Evolutionary conservation across 257 asterid genomes (phyloP).

Genomic region (Nyctanthes arbortristis): DNA sequence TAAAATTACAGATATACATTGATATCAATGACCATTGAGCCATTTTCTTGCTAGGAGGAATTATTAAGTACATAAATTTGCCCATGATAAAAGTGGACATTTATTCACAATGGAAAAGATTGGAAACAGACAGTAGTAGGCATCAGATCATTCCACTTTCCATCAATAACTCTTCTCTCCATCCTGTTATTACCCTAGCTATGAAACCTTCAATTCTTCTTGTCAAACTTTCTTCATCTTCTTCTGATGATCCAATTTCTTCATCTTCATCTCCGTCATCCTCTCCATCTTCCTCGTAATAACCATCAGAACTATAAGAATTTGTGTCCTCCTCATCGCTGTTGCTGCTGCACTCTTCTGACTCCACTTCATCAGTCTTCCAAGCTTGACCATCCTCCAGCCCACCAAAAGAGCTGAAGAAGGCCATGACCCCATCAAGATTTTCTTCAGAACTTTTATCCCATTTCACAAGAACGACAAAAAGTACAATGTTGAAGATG

Average conservation of each 20-base stretch:
- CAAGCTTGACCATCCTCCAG: neutral
- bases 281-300: neutral
- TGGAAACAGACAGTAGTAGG: neutral
- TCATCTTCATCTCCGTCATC: neutral
- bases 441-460: neutral
- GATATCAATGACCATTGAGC: neutral
- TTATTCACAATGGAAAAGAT: too few relatives aligned
- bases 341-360: neutral
- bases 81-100: too few relatives aligned
- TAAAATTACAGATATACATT: neutral
- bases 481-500: neutral
- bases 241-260: neutral
- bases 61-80: neutral
- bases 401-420: neutral
- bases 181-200: neutral
- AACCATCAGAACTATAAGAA: slow-evolving; percentile 2
- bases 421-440: neutral
- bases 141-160: neutral
- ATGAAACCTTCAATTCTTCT: slow-evolving; percentile 10
- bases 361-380: neutral
- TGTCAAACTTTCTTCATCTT: neutral
- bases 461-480: neutral
- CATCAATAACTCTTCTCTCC: slow-evolving; percentile 12
- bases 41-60: neutral
- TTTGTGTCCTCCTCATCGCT: neutral